Conservation (phyloP, 768 basidiomycete species). For the Sarcodon aspratus region DNA sequence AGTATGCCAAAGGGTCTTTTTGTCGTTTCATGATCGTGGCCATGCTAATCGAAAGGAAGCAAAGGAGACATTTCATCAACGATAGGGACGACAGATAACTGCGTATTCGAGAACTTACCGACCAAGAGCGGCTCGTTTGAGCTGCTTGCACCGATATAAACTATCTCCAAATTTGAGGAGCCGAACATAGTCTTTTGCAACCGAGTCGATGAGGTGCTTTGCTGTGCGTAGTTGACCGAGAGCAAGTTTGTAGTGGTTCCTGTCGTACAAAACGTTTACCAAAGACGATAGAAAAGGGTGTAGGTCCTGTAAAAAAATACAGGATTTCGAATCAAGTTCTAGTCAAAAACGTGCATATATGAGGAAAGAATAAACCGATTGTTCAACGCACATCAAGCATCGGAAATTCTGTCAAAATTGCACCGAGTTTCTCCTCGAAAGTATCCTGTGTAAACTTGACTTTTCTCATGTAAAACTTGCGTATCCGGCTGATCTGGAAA, state of each 20-base stretch:
- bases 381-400: conserved; percentile 76
- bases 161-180: conserved; percentile 97
- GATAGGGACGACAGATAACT: not conserved
- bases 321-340: conserved; percentile 2
- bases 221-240: conserved; percentile 94
- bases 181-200: conserved; percentile 94
- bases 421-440: conserved; percentile 91
- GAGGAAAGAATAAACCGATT: not conserved
- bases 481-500: conserved; percentile 98
- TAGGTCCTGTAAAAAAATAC: conserved; percentile 47
- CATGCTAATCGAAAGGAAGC: conserved; percentile 61
- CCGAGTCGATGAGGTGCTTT: conserved; percentile 91
- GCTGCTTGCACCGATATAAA: conserved; percentile 96
- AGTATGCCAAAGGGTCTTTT: conserved; percentile 96
- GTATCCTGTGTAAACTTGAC: conserved; percentile 98
- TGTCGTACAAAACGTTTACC: conserved; percentile 98
- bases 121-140: conserved; percentile 94
- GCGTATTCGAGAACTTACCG: conserved; percentile 44
- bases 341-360: not conserved
- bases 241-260: conserved; percentile 99
- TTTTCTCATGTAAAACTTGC: conserved; percentile 98
- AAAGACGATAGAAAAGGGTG: conserved; percentile 94
- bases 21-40: conserved; percentile 97
- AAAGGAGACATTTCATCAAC: conserved; percentile 1
- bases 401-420: conserved; percentile 93